phyloP scores from a whole-genome alignment of 2,329 filamentous ascomycete genomes.

The Trichoderma citrinoviride region DNA sequence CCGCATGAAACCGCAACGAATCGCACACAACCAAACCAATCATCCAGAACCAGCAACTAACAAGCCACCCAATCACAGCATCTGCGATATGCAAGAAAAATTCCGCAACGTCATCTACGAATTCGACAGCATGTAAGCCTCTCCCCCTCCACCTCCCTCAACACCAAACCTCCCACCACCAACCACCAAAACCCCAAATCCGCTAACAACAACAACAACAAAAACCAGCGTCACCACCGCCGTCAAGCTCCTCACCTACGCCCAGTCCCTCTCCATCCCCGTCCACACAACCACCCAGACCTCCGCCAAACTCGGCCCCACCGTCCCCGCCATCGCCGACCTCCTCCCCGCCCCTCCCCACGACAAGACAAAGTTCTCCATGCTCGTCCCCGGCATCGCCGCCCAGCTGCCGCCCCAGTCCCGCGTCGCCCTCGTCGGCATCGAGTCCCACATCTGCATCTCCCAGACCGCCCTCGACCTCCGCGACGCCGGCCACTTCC shows the following conservation, averaged over 20 bases:
- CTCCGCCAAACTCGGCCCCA: constrained; percentile 71
- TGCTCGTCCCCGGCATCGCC: constrained; percentile 71
- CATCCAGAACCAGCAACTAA: background rate
- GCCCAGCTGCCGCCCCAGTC: constrained; percentile 38
- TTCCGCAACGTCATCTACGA: constrained; percentile 81
- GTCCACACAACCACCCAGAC: constrained; percentile 86
- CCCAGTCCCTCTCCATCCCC: constrained; percentile 67
- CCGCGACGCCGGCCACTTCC: constrained; percentile 68
- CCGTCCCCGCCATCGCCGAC: constrained; percentile 66
- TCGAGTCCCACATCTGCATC: constrained; percentile 92
- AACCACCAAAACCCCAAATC: background rate
- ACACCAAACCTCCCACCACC: background rate
- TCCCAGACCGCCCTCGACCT: constrained; percentile 89
- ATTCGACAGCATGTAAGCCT: constrained; percentile 72
- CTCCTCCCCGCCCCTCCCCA: constrained; percentile 55
- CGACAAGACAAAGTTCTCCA: constrained; percentile 90
- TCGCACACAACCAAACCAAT: background rate
- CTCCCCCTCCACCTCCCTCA: background rate
- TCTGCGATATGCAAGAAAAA: constrained; percentile 94
- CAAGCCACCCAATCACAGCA: constrained; percentile 47
- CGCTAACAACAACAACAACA: background rate
- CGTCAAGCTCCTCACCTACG: constrained; percentile 65
- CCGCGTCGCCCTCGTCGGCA: constrained; percentile 78
- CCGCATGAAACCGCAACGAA: background rate
- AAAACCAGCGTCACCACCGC: constrained; percentile 56